Percentiles rank a stretch among this genome's conserved stretches.
These are phyloP conservation scores for Xylariaceae sp. DNA, from an alignment of 2,329 filamentous ascomycete genomes.

Conservation along the genomic window DNA sequence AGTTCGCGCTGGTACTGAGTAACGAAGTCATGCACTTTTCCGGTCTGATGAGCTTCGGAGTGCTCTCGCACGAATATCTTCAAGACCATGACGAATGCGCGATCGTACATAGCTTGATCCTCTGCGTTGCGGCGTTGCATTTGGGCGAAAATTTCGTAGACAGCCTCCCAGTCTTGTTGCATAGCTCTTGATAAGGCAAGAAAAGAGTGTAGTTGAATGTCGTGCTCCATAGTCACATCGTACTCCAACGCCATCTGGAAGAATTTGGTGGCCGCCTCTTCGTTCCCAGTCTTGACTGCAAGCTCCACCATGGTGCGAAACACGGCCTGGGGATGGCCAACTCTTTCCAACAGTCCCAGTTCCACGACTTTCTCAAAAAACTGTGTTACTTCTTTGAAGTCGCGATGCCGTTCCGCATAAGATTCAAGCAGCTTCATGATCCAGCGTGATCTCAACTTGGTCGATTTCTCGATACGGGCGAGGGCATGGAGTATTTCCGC, in stretches of 20 bases:
- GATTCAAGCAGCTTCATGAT: constrained; percentile 34
- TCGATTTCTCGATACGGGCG: constrained; percentile 16
- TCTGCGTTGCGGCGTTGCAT: constrained; percentile 13
- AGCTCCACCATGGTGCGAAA: constrained; percentile 41
- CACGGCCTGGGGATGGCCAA: constrained; percentile 27
- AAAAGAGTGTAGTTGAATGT: constrained; percentile 34
- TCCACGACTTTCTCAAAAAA: constrained; percentile 28
- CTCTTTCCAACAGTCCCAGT: constrained; percentile 20
- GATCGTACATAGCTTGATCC: constrained; percentile 22
- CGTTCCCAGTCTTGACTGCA: constrained; percentile 33
- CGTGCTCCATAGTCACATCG: constrained; percentile 24
- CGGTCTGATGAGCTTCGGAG: constrained; percentile 8
- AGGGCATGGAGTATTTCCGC: constrained; percentile 29
- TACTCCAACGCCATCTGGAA: constrained; percentile 24
- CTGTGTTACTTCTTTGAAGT: constrained; percentile 23
- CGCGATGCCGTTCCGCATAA: constrained; percentile 30
- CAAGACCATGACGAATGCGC: constrained; percentile 36
- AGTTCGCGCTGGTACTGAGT: constrained; percentile 34
- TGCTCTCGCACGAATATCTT: constrained; percentile 37
- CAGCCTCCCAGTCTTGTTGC: constrained; percentile 39
- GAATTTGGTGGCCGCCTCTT: constrained; percentile 29
- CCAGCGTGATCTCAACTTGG: constrained; percentile 33
- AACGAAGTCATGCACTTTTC: constrained; percentile 39
- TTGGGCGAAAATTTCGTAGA: constrained; percentile 31
- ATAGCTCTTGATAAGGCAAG: constrained; percentile 36